phyloP scores from a whole-genome alignment of 1,284 basidiomycete species.

The Volvariella volvacea region DNA sequence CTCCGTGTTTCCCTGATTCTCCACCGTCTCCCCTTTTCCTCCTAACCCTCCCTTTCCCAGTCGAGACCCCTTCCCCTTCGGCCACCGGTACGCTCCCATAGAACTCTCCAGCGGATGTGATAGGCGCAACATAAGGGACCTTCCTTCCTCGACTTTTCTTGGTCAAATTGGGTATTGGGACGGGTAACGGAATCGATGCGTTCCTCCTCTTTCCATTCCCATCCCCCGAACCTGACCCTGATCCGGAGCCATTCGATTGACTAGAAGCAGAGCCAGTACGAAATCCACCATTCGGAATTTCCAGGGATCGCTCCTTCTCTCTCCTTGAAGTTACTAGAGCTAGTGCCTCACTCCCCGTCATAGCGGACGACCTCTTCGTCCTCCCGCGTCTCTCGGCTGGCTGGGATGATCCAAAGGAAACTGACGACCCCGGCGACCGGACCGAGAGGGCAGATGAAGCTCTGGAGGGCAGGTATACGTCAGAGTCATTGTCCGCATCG shows the following conservation, averaged over 20 bases:
- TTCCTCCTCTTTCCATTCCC: slow-evolving; percentile 23
- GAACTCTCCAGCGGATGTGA: slow-evolving; percentile 13
- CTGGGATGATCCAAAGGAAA: not conserved
- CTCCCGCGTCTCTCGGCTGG: slow-evolving; percentile 8
- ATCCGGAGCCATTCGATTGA: slow-evolving; percentile 1
- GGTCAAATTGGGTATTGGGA: slow-evolving; percentile 65
- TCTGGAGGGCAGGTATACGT: slow-evolving; percentile 23
- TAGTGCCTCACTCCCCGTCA: slow-evolving; percentile 25
- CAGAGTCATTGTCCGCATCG: slow-evolving; percentile 18
- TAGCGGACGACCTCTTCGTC: slow-evolving; percentile 17
- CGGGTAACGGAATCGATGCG: slow-evolving; percentile 36
- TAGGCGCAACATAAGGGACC: slow-evolving; percentile 45
- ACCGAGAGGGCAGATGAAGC: slow-evolving; percentile 11
- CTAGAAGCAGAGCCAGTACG: slow-evolving; percentile 5
- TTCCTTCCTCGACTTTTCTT: slow-evolving; percentile 74
- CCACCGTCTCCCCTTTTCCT: slow-evolving; percentile 9
- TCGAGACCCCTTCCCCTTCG: slow-evolving; percentile 18
- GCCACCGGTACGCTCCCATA: slow-evolving; percentile 22
- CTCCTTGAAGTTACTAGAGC: slow-evolving; percentile 21
- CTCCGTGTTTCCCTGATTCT: slow-evolving; percentile 26
- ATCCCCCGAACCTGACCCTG: not conserved
- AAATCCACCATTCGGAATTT: slow-evolving; percentile 4
- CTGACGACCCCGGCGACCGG: not conserved
- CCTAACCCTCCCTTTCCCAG: slow-evolving; percentile 15
- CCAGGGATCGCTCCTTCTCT: slow-evolving; percentile 9